Conservation (phyloP, 345 rosid genomes). For the Dimocarpus longan region DNA sequence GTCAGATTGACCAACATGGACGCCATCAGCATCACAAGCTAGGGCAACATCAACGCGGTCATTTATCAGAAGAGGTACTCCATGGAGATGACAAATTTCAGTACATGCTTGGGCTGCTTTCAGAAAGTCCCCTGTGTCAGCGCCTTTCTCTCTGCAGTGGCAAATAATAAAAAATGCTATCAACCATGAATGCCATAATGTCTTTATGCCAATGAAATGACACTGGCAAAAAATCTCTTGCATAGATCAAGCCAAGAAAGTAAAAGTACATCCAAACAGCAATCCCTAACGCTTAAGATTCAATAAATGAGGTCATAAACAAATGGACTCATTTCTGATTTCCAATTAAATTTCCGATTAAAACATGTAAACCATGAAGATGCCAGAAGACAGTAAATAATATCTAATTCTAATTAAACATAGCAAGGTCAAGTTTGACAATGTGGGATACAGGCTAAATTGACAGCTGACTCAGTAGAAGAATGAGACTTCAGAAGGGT, state of each 20-base stretch:
- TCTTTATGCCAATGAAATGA: neutral
- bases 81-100: slow-evolving; percentile 52
- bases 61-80: slow-evolving; percentile 75
- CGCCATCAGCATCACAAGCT: slow-evolving; percentile 87
- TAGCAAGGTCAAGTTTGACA: neutral
- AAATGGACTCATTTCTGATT: neutral
- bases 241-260: neutral
- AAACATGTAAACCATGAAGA: neutral
- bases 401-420: slow-evolving; percentile 5
- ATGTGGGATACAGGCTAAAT: neutral
- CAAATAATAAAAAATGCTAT: neutral
- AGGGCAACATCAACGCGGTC: slow-evolving; percentile 88
- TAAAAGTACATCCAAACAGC: neutral
- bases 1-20: slow-evolving; percentile 89
- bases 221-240: neutral
- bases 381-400: neutral
- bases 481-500: neutral
- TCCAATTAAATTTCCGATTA: neutral
- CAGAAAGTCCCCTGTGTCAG: slow-evolving; percentile 61
- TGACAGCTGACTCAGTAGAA: neutral
- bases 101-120: slow-evolving; percentile 74
- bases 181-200: neutral
- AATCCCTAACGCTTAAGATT: neutral
- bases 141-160: slow-evolving; percentile 68
- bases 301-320: neutral